A percentile compares a stretch with the other conserved stretches of the same genome.
phyloP scores from a whole-genome alignment of 768 basidiomycete genomes.

The Leccinum subgranulosum region DNA sequence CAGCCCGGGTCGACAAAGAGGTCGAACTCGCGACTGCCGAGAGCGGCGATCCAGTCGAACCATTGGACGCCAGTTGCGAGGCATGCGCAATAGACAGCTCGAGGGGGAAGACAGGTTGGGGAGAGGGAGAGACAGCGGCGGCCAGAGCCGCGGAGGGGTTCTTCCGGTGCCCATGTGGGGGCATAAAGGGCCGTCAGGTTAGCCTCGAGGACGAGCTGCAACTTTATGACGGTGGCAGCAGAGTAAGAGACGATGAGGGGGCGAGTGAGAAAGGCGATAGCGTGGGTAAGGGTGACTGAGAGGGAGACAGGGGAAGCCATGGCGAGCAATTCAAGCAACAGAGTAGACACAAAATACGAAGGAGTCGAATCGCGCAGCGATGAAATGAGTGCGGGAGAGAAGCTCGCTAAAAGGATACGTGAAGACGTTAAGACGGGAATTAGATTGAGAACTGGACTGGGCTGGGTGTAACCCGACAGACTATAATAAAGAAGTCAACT shows the following conservation, averaged over 20 bases:
- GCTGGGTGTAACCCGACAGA: conserved; percentile 24
- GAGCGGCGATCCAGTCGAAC: conserved; percentile 73
- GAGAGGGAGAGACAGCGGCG: conserved; percentile 75
- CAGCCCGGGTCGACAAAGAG: conserved; percentile 80
- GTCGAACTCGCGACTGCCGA: conserved; percentile 72
- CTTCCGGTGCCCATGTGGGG: conserved; percentile 59
- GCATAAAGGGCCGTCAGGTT: conserved; percentile 71
- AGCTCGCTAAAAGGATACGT: conserved; percentile 24
- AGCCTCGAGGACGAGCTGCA: conserved; percentile 68
- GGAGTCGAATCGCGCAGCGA: conserved; percentile 32
- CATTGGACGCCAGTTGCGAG: conserved; percentile 68
- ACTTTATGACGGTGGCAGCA: conserved; percentile 60
- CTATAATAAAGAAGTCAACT: conserved; percentile 6
- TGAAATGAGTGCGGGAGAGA: conserved; percentile 22
- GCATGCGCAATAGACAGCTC: conserved; percentile 69
- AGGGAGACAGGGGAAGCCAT: conserved; percentile 46
- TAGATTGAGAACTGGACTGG: conserved; percentile 26
- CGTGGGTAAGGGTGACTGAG: conserved; percentile 67
- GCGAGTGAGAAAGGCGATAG: conserved; percentile 69
- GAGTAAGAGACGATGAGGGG: conserved; percentile 57
- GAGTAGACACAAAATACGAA: conserved; percentile 20
- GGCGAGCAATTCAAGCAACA: conserved; percentile 6
- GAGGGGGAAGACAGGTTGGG: conserved; percentile 65
- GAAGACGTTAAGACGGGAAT: conserved; percentile 21
- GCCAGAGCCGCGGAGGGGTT: conserved; percentile 66